Evolutionary conservation across 2,329 filamentous ascomycete genomes (phyloP).

Genomic region (Escovopsis sp.): DNA sequence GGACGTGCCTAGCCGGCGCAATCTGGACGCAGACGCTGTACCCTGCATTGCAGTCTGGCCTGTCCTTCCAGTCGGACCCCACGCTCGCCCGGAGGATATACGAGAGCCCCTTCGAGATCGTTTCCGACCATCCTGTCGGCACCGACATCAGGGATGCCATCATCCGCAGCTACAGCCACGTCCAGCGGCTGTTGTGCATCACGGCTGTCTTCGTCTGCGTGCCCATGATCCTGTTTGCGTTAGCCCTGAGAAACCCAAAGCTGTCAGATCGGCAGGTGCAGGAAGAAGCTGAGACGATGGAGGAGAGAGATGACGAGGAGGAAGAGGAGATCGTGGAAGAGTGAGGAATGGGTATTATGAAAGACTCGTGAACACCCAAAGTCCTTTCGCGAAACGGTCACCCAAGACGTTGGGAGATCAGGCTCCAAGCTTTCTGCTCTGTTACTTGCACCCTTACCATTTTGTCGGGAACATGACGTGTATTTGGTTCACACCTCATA

Average conservation of each 20-base stretch:
- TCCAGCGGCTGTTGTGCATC: conserved; percentile 29
- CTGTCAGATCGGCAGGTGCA: conserved; percentile 23
- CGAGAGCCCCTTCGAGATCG: conserved; percentile 20
- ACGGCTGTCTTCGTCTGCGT: conserved; percentile 31
- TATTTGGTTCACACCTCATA: no score
- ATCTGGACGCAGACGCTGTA: conserved; percentile 28
- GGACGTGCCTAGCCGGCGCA: conserved; percentile 24
- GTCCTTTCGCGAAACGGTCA: no score
- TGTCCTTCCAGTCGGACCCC: conserved; percentile 20
- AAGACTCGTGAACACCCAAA: no score
- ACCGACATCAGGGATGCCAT: conserved; percentile 29
- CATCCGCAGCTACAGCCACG: conserved; percentile 28
- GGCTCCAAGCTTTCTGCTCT: no score
- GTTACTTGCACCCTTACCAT: no score
- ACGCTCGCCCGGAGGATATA: conserved; percentile 23
- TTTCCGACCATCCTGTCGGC: conserved; percentile 24
- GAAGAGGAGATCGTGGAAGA: no score
- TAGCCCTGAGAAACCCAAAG: conserved; percentile 27
- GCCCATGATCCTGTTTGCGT: conserved; percentile 30
- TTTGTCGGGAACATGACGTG: no score
- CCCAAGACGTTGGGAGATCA: no score
- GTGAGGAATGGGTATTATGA: no score
- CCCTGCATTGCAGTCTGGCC: conserved; percentile 15
- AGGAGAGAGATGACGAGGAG: not conserved
- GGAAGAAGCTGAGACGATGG: conserved; percentile 6